A percentile compares a stretch with the other conserved stretches of the same genome.
phyloP scores from a whole-genome alignment of 768 basidiomycete genomes.

The Lactarius hengduanensis region DNA sequence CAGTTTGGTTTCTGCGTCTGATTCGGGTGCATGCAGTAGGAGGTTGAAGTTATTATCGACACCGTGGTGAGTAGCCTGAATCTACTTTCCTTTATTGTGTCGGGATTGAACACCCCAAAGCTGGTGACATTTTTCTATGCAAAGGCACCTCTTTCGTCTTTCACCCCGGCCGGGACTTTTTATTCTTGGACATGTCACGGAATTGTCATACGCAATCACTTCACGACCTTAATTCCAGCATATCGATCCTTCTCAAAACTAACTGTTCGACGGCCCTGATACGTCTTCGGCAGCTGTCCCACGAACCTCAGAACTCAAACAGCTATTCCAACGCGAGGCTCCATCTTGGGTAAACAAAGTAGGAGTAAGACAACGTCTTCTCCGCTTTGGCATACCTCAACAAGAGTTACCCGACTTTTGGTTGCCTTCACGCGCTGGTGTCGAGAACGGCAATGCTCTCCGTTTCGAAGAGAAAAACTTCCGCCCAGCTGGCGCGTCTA shows the following conservation, averaged over 20 bases:
- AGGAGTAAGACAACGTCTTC: conserved; percentile 42
- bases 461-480: conserved; percentile 32
- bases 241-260: neutral
- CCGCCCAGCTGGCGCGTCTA: conserved; percentile 48
- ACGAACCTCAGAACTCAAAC: neutral
- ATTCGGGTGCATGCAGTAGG: neutral
- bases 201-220: neutral
- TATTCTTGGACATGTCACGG: neutral
- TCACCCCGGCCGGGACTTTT: neutral
- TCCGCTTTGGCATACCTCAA: conserved; percentile 48
- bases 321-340: conserved; percentile 18
- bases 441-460: conserved; percentile 34
- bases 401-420: conserved; percentile 44
- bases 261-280: neutral
- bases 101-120: neutral
- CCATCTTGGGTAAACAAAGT: conserved; percentile 19
- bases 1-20: neutral
- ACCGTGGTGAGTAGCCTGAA: neutral
- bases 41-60: neutral
- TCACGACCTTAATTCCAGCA: neutral
- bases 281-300: neutral
- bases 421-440: conserved; percentile 41
- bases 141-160: conserved; percentile 2
- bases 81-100: neutral
- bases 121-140: conserved; percentile 13